A percentile compares a stretch with the other conserved stretches of the same genome.
Conservation (phyloP, 2,329 filamentous ascomycete species). For the Aureobasidium sp. region DNA sequence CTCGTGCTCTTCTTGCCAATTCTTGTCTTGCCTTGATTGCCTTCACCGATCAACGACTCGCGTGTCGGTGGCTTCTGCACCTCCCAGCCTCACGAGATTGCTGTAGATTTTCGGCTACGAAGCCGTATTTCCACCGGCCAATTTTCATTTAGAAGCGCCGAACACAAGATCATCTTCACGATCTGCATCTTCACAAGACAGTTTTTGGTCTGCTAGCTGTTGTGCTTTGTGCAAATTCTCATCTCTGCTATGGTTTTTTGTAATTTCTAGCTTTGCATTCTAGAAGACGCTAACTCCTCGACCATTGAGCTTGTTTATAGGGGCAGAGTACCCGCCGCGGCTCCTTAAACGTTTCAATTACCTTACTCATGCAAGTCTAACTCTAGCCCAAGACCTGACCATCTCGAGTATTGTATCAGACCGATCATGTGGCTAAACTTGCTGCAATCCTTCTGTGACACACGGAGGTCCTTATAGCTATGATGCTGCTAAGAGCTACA, state of each 20-base stretch:
- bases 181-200: background rate
- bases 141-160: background rate
- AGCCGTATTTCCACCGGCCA: background rate
- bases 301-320: conserved; percentile 8
- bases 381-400: background rate
- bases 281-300: background rate
- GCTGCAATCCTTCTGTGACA: background rate
- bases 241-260: background rate
- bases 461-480: background rate
- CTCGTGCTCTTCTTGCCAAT: background rate
- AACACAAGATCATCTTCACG: background rate
- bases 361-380: background rate
- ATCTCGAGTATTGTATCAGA: background rate
- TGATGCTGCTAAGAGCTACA: background rate
- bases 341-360: conserved; percentile 5
- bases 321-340: background rate
- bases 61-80: background rate
- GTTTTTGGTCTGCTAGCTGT: background rate
- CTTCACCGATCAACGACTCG: background rate
- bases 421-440: background rate
- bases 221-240: background rate
- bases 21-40: background rate
- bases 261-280: background rate
- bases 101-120: background rate
- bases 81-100: conserved; percentile 1